A percentile compares a stretch with the other conserved stretches of the same genome.
Conservation (phyloP, 2,329 filamentous ascomycete genomes). For the Verticillium zaregamsianum region DNA sequence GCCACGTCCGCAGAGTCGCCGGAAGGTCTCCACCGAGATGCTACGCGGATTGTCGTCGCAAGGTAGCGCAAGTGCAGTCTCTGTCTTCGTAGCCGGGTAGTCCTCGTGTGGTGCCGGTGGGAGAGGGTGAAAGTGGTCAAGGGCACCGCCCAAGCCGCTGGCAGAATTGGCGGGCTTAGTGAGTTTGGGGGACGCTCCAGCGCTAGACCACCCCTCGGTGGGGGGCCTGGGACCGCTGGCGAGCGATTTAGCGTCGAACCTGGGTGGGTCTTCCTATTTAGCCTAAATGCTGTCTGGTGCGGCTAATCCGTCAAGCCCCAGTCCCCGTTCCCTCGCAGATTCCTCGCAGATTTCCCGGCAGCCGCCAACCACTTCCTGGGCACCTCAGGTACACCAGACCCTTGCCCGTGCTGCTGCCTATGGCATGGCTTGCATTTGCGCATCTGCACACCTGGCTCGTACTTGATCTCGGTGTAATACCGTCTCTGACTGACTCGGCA, state of each 20-base stretch:
- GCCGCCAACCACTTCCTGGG: not conserved
- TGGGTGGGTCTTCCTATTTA: conserved; percentile 5
- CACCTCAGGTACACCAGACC: too few relatives aligned
- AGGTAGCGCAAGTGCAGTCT: not conserved
- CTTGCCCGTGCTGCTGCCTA: not conserved
- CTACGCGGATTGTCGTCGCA: not conserved
- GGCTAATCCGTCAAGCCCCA: conserved; percentile 7
- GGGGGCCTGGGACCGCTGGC: not conserved
- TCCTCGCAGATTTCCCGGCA: not conserved
- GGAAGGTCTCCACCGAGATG: not conserved
- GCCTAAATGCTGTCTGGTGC: conserved; percentile 9
- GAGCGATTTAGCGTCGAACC: not conserved
- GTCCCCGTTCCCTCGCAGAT: not conserved
- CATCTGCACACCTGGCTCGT: not conserved
- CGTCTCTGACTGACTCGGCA: not conserved
- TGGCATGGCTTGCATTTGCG: not conserved
- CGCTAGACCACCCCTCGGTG: not conserved
- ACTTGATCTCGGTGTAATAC: not conserved
- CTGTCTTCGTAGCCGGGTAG: not conserved
- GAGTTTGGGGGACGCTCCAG: not conserved
- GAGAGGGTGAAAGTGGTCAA: not conserved
- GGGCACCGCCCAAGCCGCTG: not conserved
- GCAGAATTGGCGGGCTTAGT: not conserved
- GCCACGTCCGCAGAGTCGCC: not conserved
- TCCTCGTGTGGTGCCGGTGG: not conserved